Evolutionary conservation across 768 basidiomycete species (phyloP).

Genomic region (Cyathus striatus): DNA sequence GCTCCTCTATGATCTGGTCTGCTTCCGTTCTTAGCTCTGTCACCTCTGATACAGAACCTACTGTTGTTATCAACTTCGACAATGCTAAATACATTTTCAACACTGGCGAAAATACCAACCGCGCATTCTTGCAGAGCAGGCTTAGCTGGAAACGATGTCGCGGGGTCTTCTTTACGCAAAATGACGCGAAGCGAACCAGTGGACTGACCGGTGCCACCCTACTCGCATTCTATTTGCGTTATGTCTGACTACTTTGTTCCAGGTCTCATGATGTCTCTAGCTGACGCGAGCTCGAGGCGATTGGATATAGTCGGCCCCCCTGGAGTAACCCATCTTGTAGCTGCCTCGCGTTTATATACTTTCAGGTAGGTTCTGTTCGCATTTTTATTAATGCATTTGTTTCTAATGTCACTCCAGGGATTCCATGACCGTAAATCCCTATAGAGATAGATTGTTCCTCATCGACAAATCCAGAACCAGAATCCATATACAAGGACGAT

Average conservation of each 20-base stretch:
- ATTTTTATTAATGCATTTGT: neutral
- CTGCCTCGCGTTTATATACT: constrained; percentile 64
- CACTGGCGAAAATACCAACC: constrained; percentile 73
- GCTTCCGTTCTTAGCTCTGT: constrained; percentile 51
- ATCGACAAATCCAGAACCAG: constrained; percentile 13
- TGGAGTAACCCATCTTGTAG: constrained; percentile 66
- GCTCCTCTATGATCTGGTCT: constrained; percentile 51
- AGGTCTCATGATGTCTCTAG: constrained; percentile 79
- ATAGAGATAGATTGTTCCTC: constrained; percentile 32
- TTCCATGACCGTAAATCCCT: constrained; percentile 39
- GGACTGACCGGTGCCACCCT: constrained; percentile 80
- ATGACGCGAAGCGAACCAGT: constrained; percentile 54
- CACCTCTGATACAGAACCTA: constrained; percentile 78
- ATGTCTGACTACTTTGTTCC: constrained; percentile 1
- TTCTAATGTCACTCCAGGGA: constrained; percentile 32
- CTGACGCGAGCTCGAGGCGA: constrained; percentile 58
- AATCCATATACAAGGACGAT: constrained; percentile 55
- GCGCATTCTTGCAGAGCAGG: constrained; percentile 66
- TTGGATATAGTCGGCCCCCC: constrained; percentile 68
- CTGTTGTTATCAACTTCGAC: constrained; percentile 71
- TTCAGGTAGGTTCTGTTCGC: constrained; percentile 46
- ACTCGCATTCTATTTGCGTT: no score
- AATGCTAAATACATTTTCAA: constrained; percentile 86
- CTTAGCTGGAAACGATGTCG: constrained; percentile 62
- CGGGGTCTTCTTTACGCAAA: constrained; percentile 68